A percentile compares a stretch with the other conserved stretches of the same genome.
Evolutionary conservation across 768 basidiomycete species (phyloP).

Genomic region (Austroboletus eburneus): DNA sequence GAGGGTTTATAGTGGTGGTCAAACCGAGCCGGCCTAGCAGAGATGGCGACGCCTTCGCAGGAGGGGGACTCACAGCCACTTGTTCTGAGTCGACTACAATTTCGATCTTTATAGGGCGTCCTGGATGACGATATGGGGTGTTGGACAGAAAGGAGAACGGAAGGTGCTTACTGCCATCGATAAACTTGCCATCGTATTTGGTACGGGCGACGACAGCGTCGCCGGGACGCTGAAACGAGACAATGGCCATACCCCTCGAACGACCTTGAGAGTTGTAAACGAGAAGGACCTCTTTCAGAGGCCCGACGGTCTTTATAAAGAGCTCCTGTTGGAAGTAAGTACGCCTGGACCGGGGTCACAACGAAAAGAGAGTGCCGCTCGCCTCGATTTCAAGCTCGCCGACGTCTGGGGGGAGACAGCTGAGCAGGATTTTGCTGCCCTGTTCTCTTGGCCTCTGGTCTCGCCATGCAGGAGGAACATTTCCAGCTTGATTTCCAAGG

Average conservation of each 20-base stretch:
- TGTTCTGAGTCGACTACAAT: conserved; percentile 48
- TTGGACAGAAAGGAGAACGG: background rate
- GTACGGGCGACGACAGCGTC: conserved; percentile 60
- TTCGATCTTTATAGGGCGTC: conserved; percentile 64
- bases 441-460: conserved; percentile 34
- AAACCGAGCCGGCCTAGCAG: conserved; percentile 36
- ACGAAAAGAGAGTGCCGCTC: conserved; percentile 13
- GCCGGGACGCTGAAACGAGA: conserved; percentile 56
- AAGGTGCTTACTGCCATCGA: conserved; percentile 51
- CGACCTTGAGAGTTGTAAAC: conserved; percentile 72
- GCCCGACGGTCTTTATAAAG: conserved; percentile 73
- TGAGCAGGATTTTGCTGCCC: conserved; percentile 68
- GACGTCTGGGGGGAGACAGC: conserved; percentile 64
- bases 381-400: conserved; percentile 67
- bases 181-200: conserved; percentile 74
- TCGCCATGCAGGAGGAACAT: conserved; percentile 61
- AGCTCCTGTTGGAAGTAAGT: too few relatives aligned
- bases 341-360: too few relatives aligned
- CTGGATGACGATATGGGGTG: conserved; percentile 30
- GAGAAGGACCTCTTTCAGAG: conserved; percentile 64
- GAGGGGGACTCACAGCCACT: conserved; percentile 14
- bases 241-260: conserved; percentile 79
- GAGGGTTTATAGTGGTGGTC: conserved; percentile 1
- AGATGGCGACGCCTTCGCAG: conserved; percentile 32
- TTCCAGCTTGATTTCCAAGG: conserved; percentile 53